Conservation (phyloP, 495 filamentous ascomycete species). For the Penicillium chermesinum region DNA sequence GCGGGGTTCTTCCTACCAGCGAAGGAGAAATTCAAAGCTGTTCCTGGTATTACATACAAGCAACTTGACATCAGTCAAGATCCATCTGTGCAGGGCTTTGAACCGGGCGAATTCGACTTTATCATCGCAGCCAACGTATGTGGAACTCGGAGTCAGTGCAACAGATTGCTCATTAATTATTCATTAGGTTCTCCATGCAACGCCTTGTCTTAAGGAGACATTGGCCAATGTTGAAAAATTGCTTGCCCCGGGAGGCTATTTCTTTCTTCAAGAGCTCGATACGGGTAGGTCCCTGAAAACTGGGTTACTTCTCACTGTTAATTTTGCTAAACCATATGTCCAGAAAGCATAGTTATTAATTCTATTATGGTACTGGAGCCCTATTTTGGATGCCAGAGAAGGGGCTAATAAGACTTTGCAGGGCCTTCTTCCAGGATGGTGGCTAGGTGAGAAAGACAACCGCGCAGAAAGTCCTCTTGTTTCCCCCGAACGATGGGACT, state of each 20-base stretch:
- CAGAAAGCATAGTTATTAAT: too few relatives aligned
- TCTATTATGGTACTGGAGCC: too few relatives aligned
- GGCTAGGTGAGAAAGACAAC: conserved; percentile 23
- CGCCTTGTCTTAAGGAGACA: too few relatives aligned
- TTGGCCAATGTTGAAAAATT: conserved; percentile 34
- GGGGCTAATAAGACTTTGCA: too few relatives aligned
- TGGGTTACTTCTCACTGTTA: too few relatives aligned
- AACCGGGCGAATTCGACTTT: conserved; percentile 42
- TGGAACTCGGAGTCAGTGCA: background rate
- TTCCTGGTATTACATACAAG: conserved; percentile 22
- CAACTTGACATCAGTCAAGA: conserved; percentile 37
- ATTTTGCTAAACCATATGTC: too few relatives aligned
- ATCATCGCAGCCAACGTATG: conserved; percentile 44
- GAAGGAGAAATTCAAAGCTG: background rate
- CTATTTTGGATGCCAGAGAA: too few relatives aligned
- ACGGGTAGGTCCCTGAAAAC: too few relatives aligned
- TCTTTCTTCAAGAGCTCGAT: conserved; percentile 26
- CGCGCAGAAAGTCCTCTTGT: conserved; percentile 26
- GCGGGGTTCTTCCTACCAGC: conserved; percentile 40
- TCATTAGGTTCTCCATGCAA: conserved; percentile 27
- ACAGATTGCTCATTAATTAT: conserved; percentile 46
- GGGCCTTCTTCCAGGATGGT: background rate
- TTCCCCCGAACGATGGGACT: conserved; percentile 22
- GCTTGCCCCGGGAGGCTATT: conserved; percentile 15
- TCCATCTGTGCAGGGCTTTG: conserved; percentile 45